Conservation (phyloP, 2,329 filamentous ascomycete species). For the Chaetomiaceae sp. region DNA sequence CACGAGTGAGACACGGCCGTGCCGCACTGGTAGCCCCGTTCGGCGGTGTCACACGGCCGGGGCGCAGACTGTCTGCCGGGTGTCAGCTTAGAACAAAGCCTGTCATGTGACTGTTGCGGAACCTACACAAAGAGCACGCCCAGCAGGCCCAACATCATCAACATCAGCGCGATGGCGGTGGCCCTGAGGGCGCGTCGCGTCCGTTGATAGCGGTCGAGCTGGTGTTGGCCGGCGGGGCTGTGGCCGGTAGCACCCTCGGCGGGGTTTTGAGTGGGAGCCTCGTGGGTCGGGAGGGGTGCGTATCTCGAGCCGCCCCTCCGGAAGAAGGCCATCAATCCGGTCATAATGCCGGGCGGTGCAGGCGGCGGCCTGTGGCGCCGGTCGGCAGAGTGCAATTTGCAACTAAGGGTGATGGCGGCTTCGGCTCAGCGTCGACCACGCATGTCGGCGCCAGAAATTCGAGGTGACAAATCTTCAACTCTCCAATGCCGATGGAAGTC, state of each 20-base stretch:
- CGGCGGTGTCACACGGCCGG: slow-evolving; percentile 47
- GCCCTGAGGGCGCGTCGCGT: slow-evolving; percentile 4
- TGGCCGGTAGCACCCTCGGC: not conserved
- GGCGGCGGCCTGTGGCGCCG: too few species aligned
- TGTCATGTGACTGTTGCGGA: not conserved
- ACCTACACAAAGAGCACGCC: slow-evolving; percentile 24
- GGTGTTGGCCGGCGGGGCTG: not conserved
- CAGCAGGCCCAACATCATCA: slow-evolving; percentile 6
- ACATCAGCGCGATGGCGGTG: slow-evolving; percentile 4
- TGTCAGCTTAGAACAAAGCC: not conserved
- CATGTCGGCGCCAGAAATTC: too few species aligned
- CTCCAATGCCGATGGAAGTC: too few species aligned
- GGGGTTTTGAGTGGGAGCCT: not conserved
- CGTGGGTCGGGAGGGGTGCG: slow-evolving; percentile 2
- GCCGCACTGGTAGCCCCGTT: slow-evolving; percentile 59
- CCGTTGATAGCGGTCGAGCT: not conserved
- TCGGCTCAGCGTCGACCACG: too few species aligned
- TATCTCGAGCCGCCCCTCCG: slow-evolving; percentile 1
- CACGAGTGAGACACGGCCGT: slow-evolving; percentile 61
- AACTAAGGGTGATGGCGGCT: too few species aligned
- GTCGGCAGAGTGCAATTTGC: too few species aligned
- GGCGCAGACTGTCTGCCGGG: slow-evolving; percentile 10
- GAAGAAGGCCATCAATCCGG: slow-evolving; percentile 6
- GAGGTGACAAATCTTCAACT: too few species aligned
- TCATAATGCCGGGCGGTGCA: not conserved